Percentiles rank a stretch among this genome's conserved stretches.
phyloP scores from a whole-genome alignment of 306 rosid genomes.

The Quercus glauca region DNA sequence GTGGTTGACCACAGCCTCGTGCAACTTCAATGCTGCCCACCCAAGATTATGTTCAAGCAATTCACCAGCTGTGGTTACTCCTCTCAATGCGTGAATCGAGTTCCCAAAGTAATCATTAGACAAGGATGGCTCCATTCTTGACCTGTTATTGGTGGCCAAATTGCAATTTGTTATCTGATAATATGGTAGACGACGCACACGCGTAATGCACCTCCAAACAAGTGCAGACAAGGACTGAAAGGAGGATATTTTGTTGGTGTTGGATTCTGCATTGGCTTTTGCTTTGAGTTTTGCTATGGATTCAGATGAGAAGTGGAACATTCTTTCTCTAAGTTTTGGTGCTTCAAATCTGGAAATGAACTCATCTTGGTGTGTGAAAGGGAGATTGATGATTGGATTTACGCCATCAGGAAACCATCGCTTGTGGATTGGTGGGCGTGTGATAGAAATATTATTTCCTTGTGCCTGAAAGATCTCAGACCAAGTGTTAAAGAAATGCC shows the following conservation, averaged over 20 bases:
- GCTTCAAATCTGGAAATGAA: slow-evolving; percentile 38
- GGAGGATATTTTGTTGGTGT: slow-evolving; percentile 39
- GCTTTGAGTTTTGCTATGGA: slow-evolving; percentile 53
- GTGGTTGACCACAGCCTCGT: slow-evolving; percentile 35
- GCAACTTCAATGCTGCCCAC: slow-evolving; percentile 61
- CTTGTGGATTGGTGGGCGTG: slow-evolving; percentile 30
- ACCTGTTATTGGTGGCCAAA: slow-evolving; percentile 34
- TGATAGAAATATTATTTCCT: slow-evolving; percentile 7
- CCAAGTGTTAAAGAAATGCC: slow-evolving; percentile 58
- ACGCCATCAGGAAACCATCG: slow-evolving; percentile 55
- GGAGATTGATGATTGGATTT: slow-evolving; percentile 39
- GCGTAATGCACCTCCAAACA: slow-evolving; percentile 54
- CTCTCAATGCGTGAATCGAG: background rate
- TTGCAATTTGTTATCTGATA: slow-evolving; percentile 31
- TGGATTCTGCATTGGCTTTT: slow-evolving; percentile 41
- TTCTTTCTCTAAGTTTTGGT: slow-evolving; percentile 42
- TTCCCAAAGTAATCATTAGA: slow-evolving; percentile 54
- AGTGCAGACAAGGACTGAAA: slow-evolving; percentile 55
- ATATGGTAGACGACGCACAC: slow-evolving; percentile 7
- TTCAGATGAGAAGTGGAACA: slow-evolving; percentile 59
- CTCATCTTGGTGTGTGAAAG: slow-evolving; percentile 39
- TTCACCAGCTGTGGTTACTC: slow-evolving; percentile 27
- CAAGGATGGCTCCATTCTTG: slow-evolving; percentile 48
- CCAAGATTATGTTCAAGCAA: slow-evolving; percentile 37
- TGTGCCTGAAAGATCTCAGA: slow-evolving; percentile 53